A percentile compares a stretch with the other conserved stretches of the same genome.
These are phyloP conservation scores for Candida ulmi DNA, from an alignment of 805 yeast species.

Conservation along the genomic window DNA sequence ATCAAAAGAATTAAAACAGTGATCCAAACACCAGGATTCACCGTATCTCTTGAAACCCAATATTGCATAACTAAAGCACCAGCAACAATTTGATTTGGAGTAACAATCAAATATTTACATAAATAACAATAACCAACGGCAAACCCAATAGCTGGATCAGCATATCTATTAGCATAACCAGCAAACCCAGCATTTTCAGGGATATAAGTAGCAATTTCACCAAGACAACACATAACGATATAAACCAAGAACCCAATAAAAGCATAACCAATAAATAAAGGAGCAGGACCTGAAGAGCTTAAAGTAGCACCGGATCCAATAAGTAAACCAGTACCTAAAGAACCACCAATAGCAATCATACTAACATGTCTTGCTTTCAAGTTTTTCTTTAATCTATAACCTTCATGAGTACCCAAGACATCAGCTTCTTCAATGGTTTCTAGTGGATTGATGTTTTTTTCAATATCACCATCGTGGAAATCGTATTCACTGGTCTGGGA, in stretches of 20 bases:
- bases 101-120: slow-evolving; percentile 21
- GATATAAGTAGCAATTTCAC: slow-evolving; percentile 63
- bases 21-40: slow-evolving; percentile 59
- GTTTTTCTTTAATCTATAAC: slow-evolving; percentile 19
- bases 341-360: slow-evolving; percentile 68
- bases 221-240: slow-evolving; percentile 62
- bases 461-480: not conserved
- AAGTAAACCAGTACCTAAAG: slow-evolving; percentile 67
- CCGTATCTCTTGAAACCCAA: slow-evolving; percentile 39
- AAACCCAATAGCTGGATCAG: slow-evolving; percentile 23
- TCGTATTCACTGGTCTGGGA: not conserved
- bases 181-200: slow-evolving; percentile 65
- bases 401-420: slow-evolving; percentile 17
- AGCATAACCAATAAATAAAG: slow-evolving; percentile 54
- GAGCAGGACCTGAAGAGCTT: slow-evolving; percentile 52
- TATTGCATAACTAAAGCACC: slow-evolving; percentile 45
- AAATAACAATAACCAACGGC: slow-evolving; percentile 25
- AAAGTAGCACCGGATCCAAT: slow-evolving; percentile 61
- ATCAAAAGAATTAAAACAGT: slow-evolving; percentile 36
- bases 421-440: slow-evolving; percentile 1
- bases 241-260: slow-evolving; percentile 68
- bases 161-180: slow-evolving; percentile 48
- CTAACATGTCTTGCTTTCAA: slow-evolving; percentile 55
- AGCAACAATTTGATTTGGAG: slow-evolving; percentile 45
- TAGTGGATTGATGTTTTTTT: not conserved